phyloP scores from a whole-genome alignment of 257 asterid genomes.

The Gentiana dahurica region DNA sequence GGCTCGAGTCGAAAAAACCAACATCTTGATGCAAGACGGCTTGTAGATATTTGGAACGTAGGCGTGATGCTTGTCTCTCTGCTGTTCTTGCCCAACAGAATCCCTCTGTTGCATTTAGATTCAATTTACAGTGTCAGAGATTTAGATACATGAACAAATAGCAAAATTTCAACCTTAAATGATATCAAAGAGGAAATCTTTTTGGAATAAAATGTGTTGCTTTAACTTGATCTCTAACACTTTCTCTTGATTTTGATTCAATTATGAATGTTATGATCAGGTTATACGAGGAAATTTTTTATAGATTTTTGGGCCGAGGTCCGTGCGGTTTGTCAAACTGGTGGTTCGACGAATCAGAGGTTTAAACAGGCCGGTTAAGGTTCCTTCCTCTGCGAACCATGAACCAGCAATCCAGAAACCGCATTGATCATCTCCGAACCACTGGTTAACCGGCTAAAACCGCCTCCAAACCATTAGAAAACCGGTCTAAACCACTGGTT shows the following conservation, averaged over 20 bases:
- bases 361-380: too few species aligned
- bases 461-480: too few species aligned
- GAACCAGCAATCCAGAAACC: too few species aligned
- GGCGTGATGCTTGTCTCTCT: conserved; percentile 12
- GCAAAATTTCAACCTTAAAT: background rate
- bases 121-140: background rate
- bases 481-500: background rate
- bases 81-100: conserved; percentile 19
- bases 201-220: background rate
- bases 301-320: too few species aligned
- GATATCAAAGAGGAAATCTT: background rate
- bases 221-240: background rate
- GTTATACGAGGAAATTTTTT: too few species aligned
- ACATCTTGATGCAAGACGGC: conserved; percentile 14
- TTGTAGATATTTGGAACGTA: conserved; percentile 10
- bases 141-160: background rate
- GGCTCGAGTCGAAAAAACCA: conserved; percentile 5
- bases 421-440: too few species aligned
- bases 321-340: too few species aligned
- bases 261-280: background rate
- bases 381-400: too few species aligned
- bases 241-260: background rate
- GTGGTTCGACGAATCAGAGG: too few species aligned
- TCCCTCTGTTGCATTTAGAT: conserved; percentile 5
- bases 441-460: too few species aligned